Evolutionary conservation across 2,329 filamentous ascomycete genomes (phyloP), one percentile per base, ranked within the genome.

Genomic region (Aspergillaceae sp.): DNA sequence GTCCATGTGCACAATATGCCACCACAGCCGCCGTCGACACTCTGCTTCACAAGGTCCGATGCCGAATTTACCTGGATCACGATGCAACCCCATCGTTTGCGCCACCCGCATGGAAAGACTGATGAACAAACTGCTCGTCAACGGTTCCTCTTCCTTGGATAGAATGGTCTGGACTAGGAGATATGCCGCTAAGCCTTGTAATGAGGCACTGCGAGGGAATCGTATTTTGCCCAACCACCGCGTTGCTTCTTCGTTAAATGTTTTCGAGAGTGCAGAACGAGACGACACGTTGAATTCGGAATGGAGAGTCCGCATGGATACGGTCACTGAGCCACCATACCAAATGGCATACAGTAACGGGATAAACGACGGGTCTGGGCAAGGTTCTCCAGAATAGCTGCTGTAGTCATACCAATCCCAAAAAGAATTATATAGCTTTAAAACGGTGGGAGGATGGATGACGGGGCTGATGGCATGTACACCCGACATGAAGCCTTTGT

Each of bases 1-100:
- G 50, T 73, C 70, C 60, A 72, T 71, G 40, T 74, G 68, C 28
- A 73, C 66, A 33, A 74, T 71, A 49, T 73, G 71, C 69, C 70
- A 74, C 71, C 71, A 74, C 42, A 74, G 57, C 10, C 71, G 62
- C 42, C 71, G 64, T 28, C 71, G 62, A 37, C 68, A 63, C 51
- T 74, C 71, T 3, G 71, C 70, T 51, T 73, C 69, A 32, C 64
- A 65, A 3, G 68, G 57, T 7, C 63, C 58, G 41, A 75, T 68
- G 4, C 69, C 68, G 49, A 74, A 74, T 26, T 73, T 67, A 0
- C 69, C 68, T 2, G 72, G 71, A 46, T 76, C 73, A 11, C 71
- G 67, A 55, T 74, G 71, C 4, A 74, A 56, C 9, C 71, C 71
- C 64, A 74, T 72, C 6, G 68, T 71, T 50, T 74, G 71, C 0